Conservation (phyloP, 2,329 filamentous ascomycete genomes). For the Mycosphaerella arachidis region DNA sequence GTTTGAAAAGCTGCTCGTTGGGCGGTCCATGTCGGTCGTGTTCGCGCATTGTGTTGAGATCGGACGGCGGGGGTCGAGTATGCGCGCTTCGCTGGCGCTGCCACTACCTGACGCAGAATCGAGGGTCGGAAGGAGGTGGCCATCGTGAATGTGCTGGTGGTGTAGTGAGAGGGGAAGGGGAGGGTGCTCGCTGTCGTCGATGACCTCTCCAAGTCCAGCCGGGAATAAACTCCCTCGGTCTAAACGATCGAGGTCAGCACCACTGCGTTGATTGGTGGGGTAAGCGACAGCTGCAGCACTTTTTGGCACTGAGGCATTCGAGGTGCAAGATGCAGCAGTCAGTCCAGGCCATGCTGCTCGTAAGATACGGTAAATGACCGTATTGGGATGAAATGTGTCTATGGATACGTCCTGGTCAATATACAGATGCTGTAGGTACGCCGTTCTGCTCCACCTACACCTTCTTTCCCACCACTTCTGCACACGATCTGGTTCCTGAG, state of each 20-base stretch:
- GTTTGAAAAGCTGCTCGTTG: slow-evolving; percentile 78
- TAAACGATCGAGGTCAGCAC: neutral
- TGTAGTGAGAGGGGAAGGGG: neutral
- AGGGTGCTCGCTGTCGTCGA: neutral
- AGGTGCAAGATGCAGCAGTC: neutral
- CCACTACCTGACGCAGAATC: slow-evolving; percentile 46
- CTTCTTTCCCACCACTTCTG: neutral
- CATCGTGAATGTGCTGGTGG: slow-evolving; percentile 39
- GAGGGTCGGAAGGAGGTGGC: slow-evolving; percentile 50
- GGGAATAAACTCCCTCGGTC: slow-evolving; percentile 7
- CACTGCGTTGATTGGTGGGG: neutral
- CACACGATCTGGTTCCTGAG: neutral
- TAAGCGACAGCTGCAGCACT: neutral
- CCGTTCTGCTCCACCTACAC: no score
- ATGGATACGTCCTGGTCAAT: no score
- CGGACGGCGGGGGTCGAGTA: slow-evolving; percentile 33
- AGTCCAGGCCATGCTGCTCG: no score
- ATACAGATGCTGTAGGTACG: no score
- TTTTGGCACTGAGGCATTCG: neutral
- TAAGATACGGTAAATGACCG: no score
- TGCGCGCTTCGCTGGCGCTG: slow-evolving; percentile 38
- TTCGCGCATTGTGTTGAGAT: slow-evolving; percentile 23
- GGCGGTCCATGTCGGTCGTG: slow-evolving; percentile 36
- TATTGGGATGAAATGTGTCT: no score
- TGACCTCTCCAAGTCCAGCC: neutral